Conservation (phyloP, 345 rosid genomes). For the Erysimum cheiranthoides region DNA sequence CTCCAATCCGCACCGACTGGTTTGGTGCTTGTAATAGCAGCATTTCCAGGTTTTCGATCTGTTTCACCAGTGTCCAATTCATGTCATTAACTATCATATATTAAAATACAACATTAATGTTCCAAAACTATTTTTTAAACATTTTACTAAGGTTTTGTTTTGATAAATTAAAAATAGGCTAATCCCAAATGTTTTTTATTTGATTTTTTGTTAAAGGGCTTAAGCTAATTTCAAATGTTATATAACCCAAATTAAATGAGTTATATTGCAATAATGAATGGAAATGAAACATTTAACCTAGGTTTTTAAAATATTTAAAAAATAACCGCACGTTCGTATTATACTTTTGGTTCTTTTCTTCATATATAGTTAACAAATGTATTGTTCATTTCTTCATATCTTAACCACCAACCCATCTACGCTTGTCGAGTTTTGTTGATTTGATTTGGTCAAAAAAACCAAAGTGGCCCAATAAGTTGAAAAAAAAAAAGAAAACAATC, state of each 20-base stretch:
- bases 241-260: too few species aligned
- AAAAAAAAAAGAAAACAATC: not conserved
- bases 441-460: not conserved
- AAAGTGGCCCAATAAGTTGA: conserved; percentile 2
- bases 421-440: not conserved
- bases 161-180: too few species aligned
- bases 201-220: too few species aligned
- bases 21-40: conserved; percentile 76
- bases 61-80: conserved; percentile 34
- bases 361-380: not conserved
- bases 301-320: not conserved
- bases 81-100: conserved; percentile 16
- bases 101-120: not conserved
- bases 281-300: not conserved
- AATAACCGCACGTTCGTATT: not conserved
- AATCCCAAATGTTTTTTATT: too few species aligned
- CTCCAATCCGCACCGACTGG: conserved; percentile 71
- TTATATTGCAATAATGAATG: too few species aligned
- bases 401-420: not conserved
- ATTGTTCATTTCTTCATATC: not conserved
- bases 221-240: too few species aligned
- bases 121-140: not conserved
- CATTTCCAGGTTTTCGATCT: conserved; percentile 76
- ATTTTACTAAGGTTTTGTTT: not conserved
- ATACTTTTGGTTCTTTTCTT: not conserved